Conservation (phyloP, 345 rosid species). For the Brassica cretica region DNA sequence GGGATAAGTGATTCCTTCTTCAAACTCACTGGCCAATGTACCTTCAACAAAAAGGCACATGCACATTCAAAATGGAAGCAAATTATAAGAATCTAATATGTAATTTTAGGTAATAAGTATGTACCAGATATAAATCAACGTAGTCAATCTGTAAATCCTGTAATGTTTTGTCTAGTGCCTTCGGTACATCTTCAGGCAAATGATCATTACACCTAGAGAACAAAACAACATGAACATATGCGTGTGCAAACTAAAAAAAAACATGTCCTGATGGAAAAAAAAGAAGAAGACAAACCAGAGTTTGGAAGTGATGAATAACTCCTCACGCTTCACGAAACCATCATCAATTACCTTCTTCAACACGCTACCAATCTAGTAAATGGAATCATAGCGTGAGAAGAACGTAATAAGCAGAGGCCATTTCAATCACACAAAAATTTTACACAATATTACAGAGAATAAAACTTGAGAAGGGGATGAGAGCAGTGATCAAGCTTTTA, state of each 20-base stretch:
- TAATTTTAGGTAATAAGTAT: slow-evolving; percentile 29
- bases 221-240: not conserved
- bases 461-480: not conserved
- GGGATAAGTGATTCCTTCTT: slow-evolving; percentile 47
- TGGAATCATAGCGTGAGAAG: not conserved
- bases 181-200: slow-evolving; percentile 54
- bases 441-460: no score
- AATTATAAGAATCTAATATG: not conserved
- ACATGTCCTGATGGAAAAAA: no score
- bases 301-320: slow-evolving; percentile 50
- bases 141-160: slow-evolving; percentile 55
- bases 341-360: slow-evolving; percentile 43
- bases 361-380: slow-evolving; percentile 43
- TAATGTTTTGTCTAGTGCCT: slow-evolving; percentile 48
- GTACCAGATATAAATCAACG: slow-evolving; percentile 58
- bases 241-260: not conserved
- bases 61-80: not conserved
- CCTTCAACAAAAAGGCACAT: slow-evolving; percentile 37
- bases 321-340: slow-evolving; percentile 49
- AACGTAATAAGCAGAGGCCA: not conserved
- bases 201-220: slow-evolving; percentile 46
- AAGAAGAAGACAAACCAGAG: slow-evolving; percentile 40
- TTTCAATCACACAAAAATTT: not conserved
- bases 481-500: not conserved
- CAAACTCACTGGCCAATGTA: slow-evolving; percentile 69